Evolutionary conservation across 2,329 filamentous ascomycete genomes (phyloP).

Genomic region (Aspergillus vadensis): DNA sequence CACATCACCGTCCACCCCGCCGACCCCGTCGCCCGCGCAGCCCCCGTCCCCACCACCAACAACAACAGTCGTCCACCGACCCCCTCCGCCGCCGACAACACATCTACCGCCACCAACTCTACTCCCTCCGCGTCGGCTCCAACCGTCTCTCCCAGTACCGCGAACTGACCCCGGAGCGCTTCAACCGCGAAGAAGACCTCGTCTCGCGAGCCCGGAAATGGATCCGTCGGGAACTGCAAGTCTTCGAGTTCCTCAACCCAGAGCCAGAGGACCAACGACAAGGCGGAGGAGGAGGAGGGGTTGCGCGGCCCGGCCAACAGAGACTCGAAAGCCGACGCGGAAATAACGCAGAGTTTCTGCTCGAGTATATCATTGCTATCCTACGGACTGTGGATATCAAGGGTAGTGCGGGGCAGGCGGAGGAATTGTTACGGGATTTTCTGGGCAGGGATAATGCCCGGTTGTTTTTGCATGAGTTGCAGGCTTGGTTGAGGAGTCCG

Average conservation of each 20-base stretch:
- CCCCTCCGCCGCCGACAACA: conserved; percentile 64
- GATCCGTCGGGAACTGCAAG: conserved; percentile 79
- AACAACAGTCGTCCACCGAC: conserved; percentile 38
- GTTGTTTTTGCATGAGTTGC: conserved; percentile 82
- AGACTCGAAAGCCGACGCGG: conserved; percentile 50
- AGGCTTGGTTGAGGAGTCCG: conserved; percentile 80
- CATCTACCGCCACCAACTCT: conserved; percentile 72
- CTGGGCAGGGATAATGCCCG: conserved; percentile 71
- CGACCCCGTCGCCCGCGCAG: conserved; percentile 26
- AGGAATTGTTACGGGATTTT: conserved; percentile 76
- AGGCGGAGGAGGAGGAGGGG: background rate
- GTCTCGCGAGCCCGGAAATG: conserved; percentile 77
- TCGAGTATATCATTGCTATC: conserved; percentile 84
- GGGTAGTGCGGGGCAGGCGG: conserved; percentile 74
- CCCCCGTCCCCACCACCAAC: conserved; percentile 15
- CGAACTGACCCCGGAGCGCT: conserved; percentile 68
- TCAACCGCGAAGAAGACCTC: conserved; percentile 66
- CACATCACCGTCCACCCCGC: conserved; percentile 17
- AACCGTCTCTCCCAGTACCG: conserved; percentile 76
- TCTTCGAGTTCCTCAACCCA: conserved; percentile 72
- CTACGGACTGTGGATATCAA: conserved; percentile 81
- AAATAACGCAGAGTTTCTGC: conserved; percentile 77
- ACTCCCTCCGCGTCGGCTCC: conserved; percentile 78
- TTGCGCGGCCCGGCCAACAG: conserved; percentile 32
- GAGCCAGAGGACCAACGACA: conserved; percentile 21